Base-by-base conservation (phyloP, 352 stramenopile genomes). In the Phytophthora pinifolia region DNA sequence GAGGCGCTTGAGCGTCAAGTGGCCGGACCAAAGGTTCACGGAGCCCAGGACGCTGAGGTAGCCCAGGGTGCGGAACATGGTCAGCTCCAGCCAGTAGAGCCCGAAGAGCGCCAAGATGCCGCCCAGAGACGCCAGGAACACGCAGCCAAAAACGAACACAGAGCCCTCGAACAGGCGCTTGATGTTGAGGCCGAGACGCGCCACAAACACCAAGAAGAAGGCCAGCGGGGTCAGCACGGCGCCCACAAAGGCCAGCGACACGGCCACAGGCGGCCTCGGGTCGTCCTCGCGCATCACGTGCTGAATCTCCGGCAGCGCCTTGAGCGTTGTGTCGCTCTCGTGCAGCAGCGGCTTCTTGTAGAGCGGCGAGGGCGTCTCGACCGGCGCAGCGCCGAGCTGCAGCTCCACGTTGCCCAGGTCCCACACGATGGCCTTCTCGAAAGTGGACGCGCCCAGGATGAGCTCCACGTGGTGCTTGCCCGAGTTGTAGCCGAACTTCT, bases 11-110 rank as follows among this genome's bases (percentile, higher is more conserved):
- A 94, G 73, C 62, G 84, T 89, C 31, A 88, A 64, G 62, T 92
- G 84, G 32, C 84, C 82, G 34, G 78, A 88, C 60, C 59, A 74
- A 18, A 94, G 48, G 55, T 74, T 81, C 29, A 76, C 71, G 13
- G 59, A 65, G 39, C 76, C 71, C 51, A 94, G 52, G 31, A 88
- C 71, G 13, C 63, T 74, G 34, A 94, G 62, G 65, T 91, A 92
- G 25, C 75, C 73, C 44, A 94, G 61, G 44, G 81, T 92, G 48
- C 74, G 72, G 76, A 86, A 92, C 85, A 96, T 96, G 50, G 84
- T 95, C 58, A 96, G 73, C 66, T 91, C 72, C 41, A 94, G 72
- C 88, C 88, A 96, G 78, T 95, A 96, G 39, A 78, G 62, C 17
- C 62, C 84, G 51, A 94, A 96, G 41, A 96, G 84, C 56, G 57